A percentile compares a stretch with the other conserved stretches of the same genome.
Conservation (phyloP, 2,329 filamentous ascomycete genomes). For the Fusarium kyushuense region DNA sequence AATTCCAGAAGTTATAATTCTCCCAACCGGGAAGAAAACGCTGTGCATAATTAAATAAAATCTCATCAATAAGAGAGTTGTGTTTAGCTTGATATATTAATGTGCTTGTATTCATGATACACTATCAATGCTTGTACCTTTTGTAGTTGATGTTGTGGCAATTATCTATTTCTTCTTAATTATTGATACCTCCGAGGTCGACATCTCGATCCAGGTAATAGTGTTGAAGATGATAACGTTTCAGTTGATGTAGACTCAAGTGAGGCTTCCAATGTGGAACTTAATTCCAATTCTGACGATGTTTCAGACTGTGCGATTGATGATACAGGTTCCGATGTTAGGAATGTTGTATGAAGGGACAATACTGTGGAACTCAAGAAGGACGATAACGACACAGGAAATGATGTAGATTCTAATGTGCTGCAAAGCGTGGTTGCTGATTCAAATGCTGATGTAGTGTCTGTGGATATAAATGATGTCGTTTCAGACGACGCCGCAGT, state of each 20-base stretch:
- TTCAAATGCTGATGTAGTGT: neutral
- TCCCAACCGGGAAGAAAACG: no score
- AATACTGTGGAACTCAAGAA: neutral
- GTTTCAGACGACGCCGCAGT: neutral
- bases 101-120: no score
- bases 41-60: no score
- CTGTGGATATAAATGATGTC: neutral
- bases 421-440: neutral
- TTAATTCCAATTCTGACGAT: neutral
- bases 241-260: fast-evolving
- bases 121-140: no score
- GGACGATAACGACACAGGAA: fast-evolving
- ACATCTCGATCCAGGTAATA: neutral
- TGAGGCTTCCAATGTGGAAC: fast-evolving
- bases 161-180: no score
- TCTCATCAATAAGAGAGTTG: no score
- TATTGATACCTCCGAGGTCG: neutral
- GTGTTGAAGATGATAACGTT: no score
- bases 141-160: no score
- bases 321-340: neutral
- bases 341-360: neutral
- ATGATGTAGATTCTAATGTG: neutral
- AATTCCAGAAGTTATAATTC: no score
- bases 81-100: no score
- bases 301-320: no score